A percentile compares a stretch with the other conserved stretches of the same genome.
Conservation (phyloP, 768 basidiomycete genomes). For the Leccinum disarticulatum region DNA sequence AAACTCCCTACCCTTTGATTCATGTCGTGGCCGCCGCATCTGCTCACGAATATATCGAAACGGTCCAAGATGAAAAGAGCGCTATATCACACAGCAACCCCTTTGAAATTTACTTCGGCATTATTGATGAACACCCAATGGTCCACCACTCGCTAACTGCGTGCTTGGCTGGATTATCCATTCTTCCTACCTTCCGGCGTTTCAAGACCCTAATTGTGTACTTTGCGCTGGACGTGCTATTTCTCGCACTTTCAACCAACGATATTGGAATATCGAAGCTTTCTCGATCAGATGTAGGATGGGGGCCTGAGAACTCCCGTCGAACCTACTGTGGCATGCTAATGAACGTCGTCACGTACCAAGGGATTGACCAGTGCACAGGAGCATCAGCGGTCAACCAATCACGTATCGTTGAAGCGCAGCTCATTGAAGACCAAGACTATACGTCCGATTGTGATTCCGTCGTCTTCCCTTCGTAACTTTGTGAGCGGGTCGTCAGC, state of each 20-base stretch:
- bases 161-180: background rate
- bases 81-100: background rate
- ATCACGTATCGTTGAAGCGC: no score
- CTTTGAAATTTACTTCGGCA: background rate
- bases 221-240: background rate
- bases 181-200: no score
- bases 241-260: background rate
- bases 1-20: background rate
- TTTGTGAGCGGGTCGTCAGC: background rate
- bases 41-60: background rate
- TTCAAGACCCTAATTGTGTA: background rate
- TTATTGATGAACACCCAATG: no score
- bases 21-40: background rate
- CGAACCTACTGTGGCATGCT: no score
- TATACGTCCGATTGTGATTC: no score
- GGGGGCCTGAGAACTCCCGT: background rate
- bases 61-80: no score
- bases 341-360: background rate
- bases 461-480: background rate
- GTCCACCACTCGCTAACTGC: background rate
- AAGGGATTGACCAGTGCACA: no score
- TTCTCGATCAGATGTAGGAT: background rate
- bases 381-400: no score
- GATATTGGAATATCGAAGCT: background rate
- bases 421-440: background rate